Conservation (phyloP, 257 asterid genomes). For the Gardenia jasminoides region DNA sequence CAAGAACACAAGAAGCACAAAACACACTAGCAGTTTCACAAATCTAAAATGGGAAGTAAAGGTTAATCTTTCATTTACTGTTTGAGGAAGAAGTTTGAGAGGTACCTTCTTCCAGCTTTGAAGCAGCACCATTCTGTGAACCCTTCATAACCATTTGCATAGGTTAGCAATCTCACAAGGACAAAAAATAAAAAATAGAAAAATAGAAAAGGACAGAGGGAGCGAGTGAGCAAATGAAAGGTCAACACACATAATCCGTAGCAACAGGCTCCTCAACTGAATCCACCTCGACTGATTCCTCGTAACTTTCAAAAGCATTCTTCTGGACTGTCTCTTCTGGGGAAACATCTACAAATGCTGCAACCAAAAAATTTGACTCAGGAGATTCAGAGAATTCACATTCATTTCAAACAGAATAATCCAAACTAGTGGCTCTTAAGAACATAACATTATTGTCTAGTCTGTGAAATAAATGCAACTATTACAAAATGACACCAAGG, state of each 20-base stretch:
- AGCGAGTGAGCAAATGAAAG: neutral
- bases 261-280: conserved; percentile 32
- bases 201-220: no score
- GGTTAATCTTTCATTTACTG: conserved; percentile 23
- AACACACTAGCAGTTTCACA: neutral
- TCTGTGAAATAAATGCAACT: neutral
- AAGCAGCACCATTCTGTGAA: conserved; percentile 72
- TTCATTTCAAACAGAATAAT: neutral
- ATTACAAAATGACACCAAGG: neutral
- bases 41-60: neutral
- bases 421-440: neutral
- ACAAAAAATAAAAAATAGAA: neutral
- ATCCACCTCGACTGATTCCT: conserved; percentile 53
- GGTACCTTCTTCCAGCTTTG: conserved; percentile 47
- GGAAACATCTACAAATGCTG: conserved; percentile 94
- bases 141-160: conserved; percentile 43
- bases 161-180: conserved; percentile 12
- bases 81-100: conserved; percentile 50
- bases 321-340: conserved; percentile 85
- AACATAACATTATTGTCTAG: neutral
- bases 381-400: conserved; percentile 5
- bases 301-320: conserved; percentile 65
- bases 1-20: neutral
- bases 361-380: conserved; percentile 21
- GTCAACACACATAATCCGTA: conserved; percentile 44